These are phyloP conservation scores for Scheffersomyces lignicola DNA, from an alignment of 1,139 yeast species.

Conservation along the genomic window DNA sequence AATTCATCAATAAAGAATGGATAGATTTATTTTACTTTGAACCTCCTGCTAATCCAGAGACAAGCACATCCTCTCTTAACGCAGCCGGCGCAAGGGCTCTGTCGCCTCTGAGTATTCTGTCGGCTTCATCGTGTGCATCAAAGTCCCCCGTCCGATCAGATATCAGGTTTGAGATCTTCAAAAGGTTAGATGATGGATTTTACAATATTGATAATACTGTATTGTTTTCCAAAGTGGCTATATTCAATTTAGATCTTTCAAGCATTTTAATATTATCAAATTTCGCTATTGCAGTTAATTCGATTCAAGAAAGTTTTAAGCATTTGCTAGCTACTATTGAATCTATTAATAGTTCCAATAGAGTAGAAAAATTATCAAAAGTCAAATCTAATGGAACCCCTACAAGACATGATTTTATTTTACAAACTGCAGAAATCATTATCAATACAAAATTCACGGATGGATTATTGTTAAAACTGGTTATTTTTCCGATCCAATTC, in stretches of 20 bases:
- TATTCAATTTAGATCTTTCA: constrained; percentile 29
- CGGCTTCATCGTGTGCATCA: constrained; percentile 8
- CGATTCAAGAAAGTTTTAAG: constrained; percentile 10
- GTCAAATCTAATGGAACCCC: not conserved
- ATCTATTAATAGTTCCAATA: constrained; percentile 6
- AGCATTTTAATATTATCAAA: constrained; percentile 17
- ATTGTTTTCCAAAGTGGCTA: constrained; percentile 45
- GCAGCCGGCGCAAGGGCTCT: constrained; percentile 6
- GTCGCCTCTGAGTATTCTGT: constrained; percentile 10
- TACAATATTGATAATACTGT: constrained; percentile 37
- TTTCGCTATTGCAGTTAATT: constrained; percentile 10
- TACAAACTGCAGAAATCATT: constrained; percentile 35
- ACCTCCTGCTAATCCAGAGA: constrained; percentile 6
- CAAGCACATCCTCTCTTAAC: constrained; percentile 3
- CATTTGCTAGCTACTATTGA: constrained; percentile 13
- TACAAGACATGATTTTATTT: constrained; percentile 18
- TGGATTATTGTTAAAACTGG: constrained; percentile 14
- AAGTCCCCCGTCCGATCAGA: constrained; percentile 37
- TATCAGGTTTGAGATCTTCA: constrained; percentile 51
- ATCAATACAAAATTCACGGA: constrained; percentile 13
- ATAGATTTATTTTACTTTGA: constrained; percentile 22
- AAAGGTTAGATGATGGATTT: constrained; percentile 19
- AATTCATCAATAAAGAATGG: constrained; percentile 16
- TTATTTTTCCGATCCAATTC: constrained; percentile 39
- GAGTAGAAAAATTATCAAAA: constrained; percentile 4